phyloP scores from a whole-genome alignment of 495 filamentous ascomycete species.

The Aspergillus baeticus region DNA sequence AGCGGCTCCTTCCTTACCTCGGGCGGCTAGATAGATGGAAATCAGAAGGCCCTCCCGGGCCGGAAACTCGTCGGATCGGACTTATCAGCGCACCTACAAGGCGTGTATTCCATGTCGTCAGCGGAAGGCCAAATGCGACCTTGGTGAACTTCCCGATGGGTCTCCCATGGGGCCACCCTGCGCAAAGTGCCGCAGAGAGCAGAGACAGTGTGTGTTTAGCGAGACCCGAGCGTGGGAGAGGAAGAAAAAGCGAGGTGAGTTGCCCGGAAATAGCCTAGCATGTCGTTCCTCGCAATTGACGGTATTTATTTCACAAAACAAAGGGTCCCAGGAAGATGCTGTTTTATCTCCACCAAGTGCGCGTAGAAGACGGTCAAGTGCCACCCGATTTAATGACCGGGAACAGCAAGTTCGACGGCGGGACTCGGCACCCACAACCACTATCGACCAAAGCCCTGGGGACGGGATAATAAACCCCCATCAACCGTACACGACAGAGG shows the following conservation, averaged over 20 bases:
- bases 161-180: slow-evolving; percentile 87
- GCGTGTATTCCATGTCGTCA: slow-evolving; percentile 48
- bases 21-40: slow-evolving; percentile 32
- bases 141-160: slow-evolving; percentile 65
- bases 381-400: not conserved
- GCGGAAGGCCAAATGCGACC: slow-evolving; percentile 49
- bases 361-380: slow-evolving; percentile 9
- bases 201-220: slow-evolving; percentile 91
- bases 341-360: not conserved
- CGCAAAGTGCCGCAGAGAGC: slow-evolving; percentile 84
- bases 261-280: not conserved
- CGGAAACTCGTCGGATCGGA: slow-evolving; percentile 27
- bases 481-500: slow-evolving; percentile 1
- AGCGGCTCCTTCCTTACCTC: slow-evolving; percentile 22
- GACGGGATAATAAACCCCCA: slow-evolving; percentile 1
- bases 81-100: slow-evolving; percentile 51
- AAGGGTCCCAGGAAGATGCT: slow-evolving; percentile 13
- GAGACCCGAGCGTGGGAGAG: slow-evolving; percentile 61
- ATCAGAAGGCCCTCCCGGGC: slow-evolving; percentile 34
- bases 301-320: not conserved
- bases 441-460: slow-evolving; percentile 1
- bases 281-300: not conserved
- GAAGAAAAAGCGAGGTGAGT: slow-evolving; percentile 35
- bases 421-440: not conserved
- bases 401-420: not conserved